Base-by-base conservation (phyloP, 306 rosid genomes). In the Sicyos edulis region DNA sequence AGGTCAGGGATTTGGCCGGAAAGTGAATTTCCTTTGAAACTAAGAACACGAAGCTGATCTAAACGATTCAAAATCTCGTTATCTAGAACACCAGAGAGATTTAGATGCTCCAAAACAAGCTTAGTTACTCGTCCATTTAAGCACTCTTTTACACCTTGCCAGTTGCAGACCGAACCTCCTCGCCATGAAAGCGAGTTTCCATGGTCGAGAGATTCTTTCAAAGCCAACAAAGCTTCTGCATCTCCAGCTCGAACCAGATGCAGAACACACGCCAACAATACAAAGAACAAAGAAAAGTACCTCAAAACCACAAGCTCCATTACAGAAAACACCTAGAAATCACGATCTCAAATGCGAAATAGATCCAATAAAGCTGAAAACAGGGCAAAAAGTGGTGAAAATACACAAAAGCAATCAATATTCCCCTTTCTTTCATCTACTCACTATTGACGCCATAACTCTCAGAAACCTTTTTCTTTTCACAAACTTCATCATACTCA, bases 1-100 rank as follows among this genome's bases (percentile, higher is more conserved):
- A 93, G 86, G 51, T 88, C 77, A 9, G 99, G 99, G 75, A 93
- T 84, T 79, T 73, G 84, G 20, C 92, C 97, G 16, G 85, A 87
- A 54, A 93, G 81, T 2, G 86, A 84, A 82, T 93, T 93, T 7
- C 89, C 85, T 65, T 93, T 90, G 79, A 93, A 86, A 75, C 99
- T 93, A 9, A 93, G 87, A 13, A 93, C 99, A 49, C 99, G 82
- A 70, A 93, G 92, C 62, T 93, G 97, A 80, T 93, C 99, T 24
- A 93, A 77, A 20, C 70, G 92, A 75, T 78, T 86, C 70, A 93
- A 54, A 75, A 88, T 83, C 64, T 79, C 81, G 14, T 54, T 74
- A n/a, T 91, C 85, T 22, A 93, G 74, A 44, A 77, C 45, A 0
- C 96, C 99, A 0, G 91, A 86, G 77, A 93, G 78, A 78, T 87